Conservation (phyloP, 108 stramenopile species). For the Conticribra guillardii region DNA sequence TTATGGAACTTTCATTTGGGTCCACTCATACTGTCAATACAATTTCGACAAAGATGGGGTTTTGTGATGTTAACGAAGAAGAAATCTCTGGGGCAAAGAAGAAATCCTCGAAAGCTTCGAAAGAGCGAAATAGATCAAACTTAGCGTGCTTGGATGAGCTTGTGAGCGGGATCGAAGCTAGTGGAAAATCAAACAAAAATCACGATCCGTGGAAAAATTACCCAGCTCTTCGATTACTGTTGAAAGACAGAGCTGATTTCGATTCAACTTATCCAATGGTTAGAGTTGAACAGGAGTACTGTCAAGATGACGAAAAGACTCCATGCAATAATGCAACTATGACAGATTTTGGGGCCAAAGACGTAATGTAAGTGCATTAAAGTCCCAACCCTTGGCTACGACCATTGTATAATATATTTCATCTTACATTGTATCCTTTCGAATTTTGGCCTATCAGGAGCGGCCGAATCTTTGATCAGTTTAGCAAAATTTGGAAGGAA, state of each 20-base stretch:
- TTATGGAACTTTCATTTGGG: conserved; percentile 83
- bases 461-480: conserved; percentile 66
- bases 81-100: not conserved
- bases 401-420: too few relatives aligned
- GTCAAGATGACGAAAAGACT: conserved; percentile 40
- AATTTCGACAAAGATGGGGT: conserved; percentile 67
- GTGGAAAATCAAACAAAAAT: conserved; percentile 14
- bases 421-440: too few relatives aligned
- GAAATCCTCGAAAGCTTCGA: conserved; percentile 10
- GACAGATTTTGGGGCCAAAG: conserved; percentile 35
- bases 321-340: conserved; percentile 40
- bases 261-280: conserved; percentile 72
- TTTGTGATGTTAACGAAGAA: conserved; percentile 32
- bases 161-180: conserved; percentile 61
- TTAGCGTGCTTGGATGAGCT: conserved; percentile 82
- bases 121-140: conserved; percentile 31
- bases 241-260: conserved; percentile 79
- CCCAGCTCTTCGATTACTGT: conserved; percentile 62
- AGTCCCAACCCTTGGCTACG: too few relatives aligned
- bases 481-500: conserved; percentile 78
- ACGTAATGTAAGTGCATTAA: conserved; percentile 51
- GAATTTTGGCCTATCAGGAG: too few relatives aligned
- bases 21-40: conserved; percentile 80
- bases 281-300: conserved; percentile 60
- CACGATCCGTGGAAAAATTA: conserved; percentile 77